Percentiles rank a stretch among this genome's conserved stretches.
phyloP scores from a whole-genome alignment of 441 rosid genomes.

The Gossypium gossypioides region DNA sequence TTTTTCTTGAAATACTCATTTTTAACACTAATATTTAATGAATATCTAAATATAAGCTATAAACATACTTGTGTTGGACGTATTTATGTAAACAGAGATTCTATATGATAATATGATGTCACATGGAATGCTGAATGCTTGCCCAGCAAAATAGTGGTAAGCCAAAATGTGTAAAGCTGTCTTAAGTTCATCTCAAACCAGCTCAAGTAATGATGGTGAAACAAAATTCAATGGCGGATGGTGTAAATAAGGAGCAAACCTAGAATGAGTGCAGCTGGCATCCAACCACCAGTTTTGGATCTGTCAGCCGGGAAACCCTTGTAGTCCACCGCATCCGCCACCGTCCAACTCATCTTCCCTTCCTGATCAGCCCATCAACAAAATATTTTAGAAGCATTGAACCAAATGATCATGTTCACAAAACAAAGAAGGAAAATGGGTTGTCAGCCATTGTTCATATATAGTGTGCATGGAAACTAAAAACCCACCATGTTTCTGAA shows the following conservation, averaged over 20 bases:
- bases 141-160: neutral
- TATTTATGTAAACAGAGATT: neutral
- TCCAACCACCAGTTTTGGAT: conserved; percentile 66
- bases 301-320: conserved; percentile 46
- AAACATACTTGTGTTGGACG: neutral
- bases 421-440: neutral
- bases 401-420: neutral
- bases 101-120: neutral
- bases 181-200: neutral
- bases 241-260: conserved; percentile 28
- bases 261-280: conserved; percentile 47
- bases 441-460: neutral
- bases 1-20: neutral
- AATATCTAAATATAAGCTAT: neutral
- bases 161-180: neutral
- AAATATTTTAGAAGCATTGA: neutral
- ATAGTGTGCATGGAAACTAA: neutral
- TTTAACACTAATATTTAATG: neutral
- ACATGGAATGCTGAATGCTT: neutral
- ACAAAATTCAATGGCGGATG: neutral
- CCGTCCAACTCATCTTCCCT: conserved; percentile 38
- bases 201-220: neutral
- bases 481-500: conserved; percentile 24
- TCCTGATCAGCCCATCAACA: conserved; percentile 23
- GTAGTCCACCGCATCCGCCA: conserved; percentile 45